phyloP scores from a whole-genome alignment of 306 rosid genomes.

The Alnus rubra region DNA sequence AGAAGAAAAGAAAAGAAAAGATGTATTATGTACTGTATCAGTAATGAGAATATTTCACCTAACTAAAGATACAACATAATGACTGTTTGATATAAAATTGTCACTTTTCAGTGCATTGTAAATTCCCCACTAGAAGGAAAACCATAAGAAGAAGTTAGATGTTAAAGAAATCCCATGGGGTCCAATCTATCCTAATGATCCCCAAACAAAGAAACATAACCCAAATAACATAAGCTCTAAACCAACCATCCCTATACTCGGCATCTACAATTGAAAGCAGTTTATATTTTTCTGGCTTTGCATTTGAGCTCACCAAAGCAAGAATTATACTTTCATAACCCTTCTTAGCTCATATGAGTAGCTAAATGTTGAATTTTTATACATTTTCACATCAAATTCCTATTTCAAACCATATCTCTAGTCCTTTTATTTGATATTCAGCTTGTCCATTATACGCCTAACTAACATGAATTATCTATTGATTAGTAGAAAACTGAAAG shows the following conservation, averaged over 20 bases:
- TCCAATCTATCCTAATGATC: neutral
- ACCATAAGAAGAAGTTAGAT: neutral
- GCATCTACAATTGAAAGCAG: neutral
- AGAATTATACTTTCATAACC: slow-evolving; percentile 1
- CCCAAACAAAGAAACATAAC: neutral
- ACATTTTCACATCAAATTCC: neutral
- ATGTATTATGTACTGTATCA: neutral
- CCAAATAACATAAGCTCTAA: neutral
- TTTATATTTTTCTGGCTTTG: neutral
- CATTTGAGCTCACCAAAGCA: neutral
- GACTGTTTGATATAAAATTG: neutral
- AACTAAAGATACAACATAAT: neutral
- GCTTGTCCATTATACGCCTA: neutral
- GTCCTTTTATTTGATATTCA: neutral
- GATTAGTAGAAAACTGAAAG: neutral
- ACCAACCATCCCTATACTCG: too few species aligned
- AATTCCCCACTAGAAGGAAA: neutral
- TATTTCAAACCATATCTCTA: neutral
- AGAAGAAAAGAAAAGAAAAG: too few species aligned
- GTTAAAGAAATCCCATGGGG: neutral
- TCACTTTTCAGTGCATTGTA: neutral
- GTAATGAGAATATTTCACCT: neutral
- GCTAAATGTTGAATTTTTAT: neutral
- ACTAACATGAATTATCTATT: neutral
- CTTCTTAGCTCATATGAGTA: neutral